Conservation (phyloP, 352 stramenopile genomes). For the Phytopythium mirpurense region DNA sequence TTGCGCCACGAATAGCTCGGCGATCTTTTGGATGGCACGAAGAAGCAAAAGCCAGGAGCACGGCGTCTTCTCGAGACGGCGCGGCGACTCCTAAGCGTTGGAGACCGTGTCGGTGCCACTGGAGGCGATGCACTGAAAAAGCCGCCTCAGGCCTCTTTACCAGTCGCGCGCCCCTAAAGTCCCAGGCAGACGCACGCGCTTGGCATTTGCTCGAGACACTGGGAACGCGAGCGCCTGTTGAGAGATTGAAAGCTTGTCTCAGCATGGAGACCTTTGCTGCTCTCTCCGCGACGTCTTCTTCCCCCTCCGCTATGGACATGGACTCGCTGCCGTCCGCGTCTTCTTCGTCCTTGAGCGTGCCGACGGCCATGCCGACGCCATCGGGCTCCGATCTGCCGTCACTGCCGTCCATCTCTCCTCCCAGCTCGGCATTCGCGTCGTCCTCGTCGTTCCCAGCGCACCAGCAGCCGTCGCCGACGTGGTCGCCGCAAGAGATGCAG, state of each 20-base stretch:
- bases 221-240: background rate
- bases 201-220: background rate
- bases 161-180: background rate
- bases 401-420: conserved; percentile 51
- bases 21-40: conserved; percentile 3
- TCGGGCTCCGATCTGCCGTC: conserved; percentile 8
- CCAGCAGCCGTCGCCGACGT: conserved; percentile 30
- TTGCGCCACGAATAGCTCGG: background rate
- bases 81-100: background rate
- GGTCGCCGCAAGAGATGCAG: conserved; percentile 62
- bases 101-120: background rate
- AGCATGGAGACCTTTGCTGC: conserved; percentile 1
- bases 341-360: conserved; percentile 7
- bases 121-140: background rate
- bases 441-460: background rate
- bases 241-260: background rate
- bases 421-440: conserved; percentile 3
- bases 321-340: background rate
- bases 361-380: conserved; percentile 10
- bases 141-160: background rate
- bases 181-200: background rate
- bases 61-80: conserved; percentile 2
- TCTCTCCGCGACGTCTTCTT: background rate
- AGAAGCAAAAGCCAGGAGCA: background rate
- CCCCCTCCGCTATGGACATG: background rate